Evolutionary conservation across 805 yeast species (phyloP).

Genomic region (Debaryomyces hansenii): DNA sequence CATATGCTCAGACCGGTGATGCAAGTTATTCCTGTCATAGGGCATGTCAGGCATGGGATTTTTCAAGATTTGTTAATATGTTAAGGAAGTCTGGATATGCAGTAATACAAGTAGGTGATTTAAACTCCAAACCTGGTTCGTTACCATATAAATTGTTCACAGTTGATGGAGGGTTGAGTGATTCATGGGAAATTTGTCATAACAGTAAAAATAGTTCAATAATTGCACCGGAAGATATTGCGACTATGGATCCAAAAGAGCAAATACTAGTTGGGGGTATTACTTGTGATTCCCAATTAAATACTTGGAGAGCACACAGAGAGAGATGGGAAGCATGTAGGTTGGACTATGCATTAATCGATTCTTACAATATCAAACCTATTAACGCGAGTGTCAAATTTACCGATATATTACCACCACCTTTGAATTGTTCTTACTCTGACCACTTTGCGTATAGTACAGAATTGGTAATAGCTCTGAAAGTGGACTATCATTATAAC

Average conservation of each 20-base stretch:
- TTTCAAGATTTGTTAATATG: constrained; percentile 62
- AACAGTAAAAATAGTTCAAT: constrained; percentile 29
- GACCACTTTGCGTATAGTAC: constrained; percentile 85
- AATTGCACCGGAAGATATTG: constrained; percentile 17
- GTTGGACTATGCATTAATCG: constrained; percentile 85
- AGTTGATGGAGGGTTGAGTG: constrained; percentile 63
- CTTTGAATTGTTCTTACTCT: constrained; percentile 64
- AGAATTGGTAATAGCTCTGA: constrained; percentile 21
- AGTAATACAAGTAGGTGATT: constrained; percentile 88
- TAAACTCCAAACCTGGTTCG: constrained; percentile 86
- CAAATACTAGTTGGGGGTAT: constrained; percentile 78
- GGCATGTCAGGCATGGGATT: constrained; percentile 96
- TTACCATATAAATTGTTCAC: constrained; percentile 77
- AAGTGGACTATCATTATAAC: constrained; percentile 3
- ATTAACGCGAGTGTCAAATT: constrained; percentile 69
- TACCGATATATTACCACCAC: constrained; percentile 61
- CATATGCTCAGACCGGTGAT: constrained; percentile 74
- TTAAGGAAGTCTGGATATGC: constrained; percentile 76
- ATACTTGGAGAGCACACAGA: constrained; percentile 76
- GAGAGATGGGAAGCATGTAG: constrained; percentile 74
- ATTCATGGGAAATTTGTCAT: constrained; percentile 77
- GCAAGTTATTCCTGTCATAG: constrained; percentile 89
- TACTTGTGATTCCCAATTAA: constrained; percentile 85
- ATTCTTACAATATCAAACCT: constrained; percentile 51
- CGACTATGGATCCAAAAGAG: constrained; percentile 30